These are phyloP conservation scores for Paradendryphiella salina DNA, from an alignment of 2,329 filamentous ascomycete species.

Conservation along the genomic window DNA sequence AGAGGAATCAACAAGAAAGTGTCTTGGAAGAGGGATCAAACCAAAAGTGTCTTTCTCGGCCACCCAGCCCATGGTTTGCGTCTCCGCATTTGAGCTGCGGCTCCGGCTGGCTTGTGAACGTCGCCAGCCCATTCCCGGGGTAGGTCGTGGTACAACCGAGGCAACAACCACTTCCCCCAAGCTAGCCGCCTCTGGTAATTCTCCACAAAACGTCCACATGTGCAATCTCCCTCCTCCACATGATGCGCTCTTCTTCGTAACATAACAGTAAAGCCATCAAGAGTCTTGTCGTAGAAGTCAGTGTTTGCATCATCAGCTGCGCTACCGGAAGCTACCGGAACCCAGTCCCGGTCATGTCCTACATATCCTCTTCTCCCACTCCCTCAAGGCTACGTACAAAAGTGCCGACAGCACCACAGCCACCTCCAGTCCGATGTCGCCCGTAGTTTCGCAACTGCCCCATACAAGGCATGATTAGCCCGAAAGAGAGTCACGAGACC, in stretches of 20 bases:
- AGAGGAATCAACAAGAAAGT: constrained; percentile 4
- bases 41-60: constrained; percentile 10
- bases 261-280: not conserved
- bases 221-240: constrained; percentile 1
- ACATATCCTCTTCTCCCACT: constrained; percentile 42
- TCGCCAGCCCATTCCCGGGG: constrained; percentile 32
- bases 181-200: constrained; percentile 9
- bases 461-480: constrained; percentile 62
- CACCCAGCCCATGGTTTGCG: constrained; percentile 5
- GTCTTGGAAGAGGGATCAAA: too few relatives aligned
- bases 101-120: constrained; percentile 41
- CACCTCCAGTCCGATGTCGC: constrained; percentile 68
- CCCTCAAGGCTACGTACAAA: constrained; percentile 51
- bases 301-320: not conserved
- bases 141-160: constrained; percentile 33
- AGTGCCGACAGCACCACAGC: constrained; percentile 57
- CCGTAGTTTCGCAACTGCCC: constrained; percentile 62
- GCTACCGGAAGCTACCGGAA: not conserved
- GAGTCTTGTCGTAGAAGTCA: not conserved
- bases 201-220: constrained; percentile 15
- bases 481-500: constrained; percentile 50
- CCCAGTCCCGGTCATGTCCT: not conserved
- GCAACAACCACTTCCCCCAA: constrained; percentile 31
- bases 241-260: not conserved
- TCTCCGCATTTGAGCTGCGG: constrained; percentile 36